Evolutionary conservation across 768 basidiomycete species (phyloP).

Genomic region (Sarcodon sp.): DNA sequence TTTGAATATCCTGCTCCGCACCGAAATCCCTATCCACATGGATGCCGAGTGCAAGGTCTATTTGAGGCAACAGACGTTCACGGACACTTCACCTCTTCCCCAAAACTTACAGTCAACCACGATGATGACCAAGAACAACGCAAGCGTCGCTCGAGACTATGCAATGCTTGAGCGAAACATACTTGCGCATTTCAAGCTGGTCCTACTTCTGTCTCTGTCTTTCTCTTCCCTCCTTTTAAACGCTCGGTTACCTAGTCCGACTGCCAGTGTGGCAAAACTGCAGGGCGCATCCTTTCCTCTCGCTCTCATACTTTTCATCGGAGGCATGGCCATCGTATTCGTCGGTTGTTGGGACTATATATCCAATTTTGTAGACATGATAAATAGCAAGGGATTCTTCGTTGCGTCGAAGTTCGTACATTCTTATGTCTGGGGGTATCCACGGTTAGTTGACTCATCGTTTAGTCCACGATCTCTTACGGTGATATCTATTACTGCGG

Average conservation of each 20-base stretch:
- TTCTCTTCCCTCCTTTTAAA: conserved; percentile 52
- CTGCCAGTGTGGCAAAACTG: conserved; percentile 15
- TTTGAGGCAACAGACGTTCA: no score
- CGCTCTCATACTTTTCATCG: conserved; percentile 37
- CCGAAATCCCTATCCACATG: no score
- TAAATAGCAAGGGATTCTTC: conserved; percentile 46
- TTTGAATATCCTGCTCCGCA: no score
- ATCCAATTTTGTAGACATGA: conserved; percentile 40
- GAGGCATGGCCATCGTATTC: conserved; percentile 38
- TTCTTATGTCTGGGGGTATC: conserved; percentile 1
- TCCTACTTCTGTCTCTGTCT: conserved; percentile 47
- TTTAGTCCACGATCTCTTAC: conserved; percentile 16
- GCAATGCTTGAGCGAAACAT: conserved; percentile 73
- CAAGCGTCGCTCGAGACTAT: conserved; percentile 54
- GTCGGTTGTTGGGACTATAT: conserved; percentile 61
- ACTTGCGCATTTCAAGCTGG: conserved; percentile 55
- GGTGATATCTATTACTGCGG: conserved; percentile 11
- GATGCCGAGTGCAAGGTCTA: no score
- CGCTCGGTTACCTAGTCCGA: conserved; percentile 31
- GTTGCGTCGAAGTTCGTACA: conserved; percentile 38
- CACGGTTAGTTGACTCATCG: not conserved
- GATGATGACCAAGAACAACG: conserved; percentile 6
- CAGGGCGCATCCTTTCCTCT: conserved; percentile 18
- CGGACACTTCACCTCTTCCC: no score
- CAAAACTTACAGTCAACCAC: no score